phyloP scores from a whole-genome alignment of 176 grass and related monocot genomes.

The Zoysia pacifica region DNA sequence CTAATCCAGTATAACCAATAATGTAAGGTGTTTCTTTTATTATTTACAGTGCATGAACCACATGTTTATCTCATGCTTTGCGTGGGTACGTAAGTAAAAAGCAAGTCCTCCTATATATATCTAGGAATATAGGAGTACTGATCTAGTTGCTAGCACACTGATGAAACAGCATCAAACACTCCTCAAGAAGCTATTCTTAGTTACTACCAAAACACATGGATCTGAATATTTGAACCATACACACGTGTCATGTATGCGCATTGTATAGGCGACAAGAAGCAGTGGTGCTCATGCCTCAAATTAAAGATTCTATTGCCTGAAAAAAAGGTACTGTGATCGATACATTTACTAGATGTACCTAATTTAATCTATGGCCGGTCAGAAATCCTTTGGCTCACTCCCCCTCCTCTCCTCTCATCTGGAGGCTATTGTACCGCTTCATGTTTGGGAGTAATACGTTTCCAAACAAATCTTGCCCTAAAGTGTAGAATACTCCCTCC shows the following conservation, averaged over 20 bases:
- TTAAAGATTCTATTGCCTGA: not conserved
- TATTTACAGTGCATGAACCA: too few species aligned
- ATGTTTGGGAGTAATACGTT: not conserved
- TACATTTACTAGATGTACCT: not conserved
- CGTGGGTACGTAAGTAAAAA: too few species aligned
- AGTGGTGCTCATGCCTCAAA: conserved; percentile 46
- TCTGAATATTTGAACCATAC: not conserved
- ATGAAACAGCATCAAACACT: too few species aligned
- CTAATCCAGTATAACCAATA: conserved; percentile 1
- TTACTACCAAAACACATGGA: not conserved
- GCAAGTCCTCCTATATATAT: too few species aligned
- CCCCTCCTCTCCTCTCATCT: not conserved
- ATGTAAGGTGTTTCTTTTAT: not conserved
- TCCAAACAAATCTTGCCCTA: conserved; percentile 8
- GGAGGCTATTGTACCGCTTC: not conserved
- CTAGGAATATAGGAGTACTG: too few species aligned
- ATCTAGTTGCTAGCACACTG: too few species aligned
- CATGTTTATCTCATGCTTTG: not conserved
- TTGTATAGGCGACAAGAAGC: conserved; percentile 27
- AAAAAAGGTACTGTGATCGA: conserved; percentile 21
- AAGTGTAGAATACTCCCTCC: too few species aligned
- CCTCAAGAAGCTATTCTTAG: too few species aligned
- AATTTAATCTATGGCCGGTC: conserved; percentile 8
- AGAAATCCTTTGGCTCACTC: not conserved
- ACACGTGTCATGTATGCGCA: not conserved